Evolutionary conservation across 2,329 filamentous ascomycete species (phyloP), one percentile per base, ranked within the genome.

Genomic region (Aspergillus amoenus): DNA sequence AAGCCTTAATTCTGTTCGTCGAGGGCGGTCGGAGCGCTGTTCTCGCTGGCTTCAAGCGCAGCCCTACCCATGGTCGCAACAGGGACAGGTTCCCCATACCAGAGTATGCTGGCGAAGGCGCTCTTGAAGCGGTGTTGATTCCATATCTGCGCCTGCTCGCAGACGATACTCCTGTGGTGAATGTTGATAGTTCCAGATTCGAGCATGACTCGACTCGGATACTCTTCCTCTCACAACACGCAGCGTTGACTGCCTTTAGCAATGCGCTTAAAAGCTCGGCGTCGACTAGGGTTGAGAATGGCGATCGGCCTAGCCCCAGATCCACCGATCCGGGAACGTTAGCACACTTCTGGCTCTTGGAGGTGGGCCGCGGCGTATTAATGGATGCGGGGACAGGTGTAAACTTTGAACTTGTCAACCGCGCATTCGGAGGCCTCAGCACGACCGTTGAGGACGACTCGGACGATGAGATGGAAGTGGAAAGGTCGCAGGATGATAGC

Each of bases 1-100:
- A 84, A 66, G 84, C 85, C 1, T 85, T 88, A 43, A 66, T 86
- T 2, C 74, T 87, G 1, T 88, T 84, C 83, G 71, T 88, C 2
- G 82, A 85, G 54, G 84, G 83, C 34, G 85, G 85, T 9, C 73
- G 82, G 13, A 74, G 79, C 8, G 78, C 78, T 27, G 68, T 88
- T 9, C 68, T 87, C 2, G 76, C 81, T 57, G 84, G 82, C 0
- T 88, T 88, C 68, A 82, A 81, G 41, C 74, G 77, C 51, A 72
- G 76, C 24, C 69, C 73, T 3, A 66, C 70, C 22, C 69, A 76
- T 60, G 70, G 74, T 30, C 71, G 73, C 43, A 74, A 77, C 30
- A 72, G 70, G 56, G 61, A 70, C 43, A 78, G 82, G 22, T 81
- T 79, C 56, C 85, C 84, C 2, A 78, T 88, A 17, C 76, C 79